Evolutionary conservation across 2,329 filamentous ascomycete species (phyloP).

Genomic region (Fusarium drepaniforme): DNA sequence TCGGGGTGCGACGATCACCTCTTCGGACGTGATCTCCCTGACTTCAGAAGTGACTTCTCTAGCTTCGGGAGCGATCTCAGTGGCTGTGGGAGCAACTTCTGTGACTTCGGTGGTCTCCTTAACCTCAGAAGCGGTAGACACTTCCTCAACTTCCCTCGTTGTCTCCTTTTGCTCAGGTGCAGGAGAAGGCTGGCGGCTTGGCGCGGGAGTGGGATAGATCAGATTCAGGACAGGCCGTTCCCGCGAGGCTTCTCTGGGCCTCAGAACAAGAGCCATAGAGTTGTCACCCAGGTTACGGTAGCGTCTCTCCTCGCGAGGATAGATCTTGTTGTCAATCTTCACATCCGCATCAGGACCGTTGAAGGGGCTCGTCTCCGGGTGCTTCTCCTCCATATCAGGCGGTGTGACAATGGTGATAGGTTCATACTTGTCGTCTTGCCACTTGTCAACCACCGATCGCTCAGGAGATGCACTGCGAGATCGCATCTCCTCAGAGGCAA

Average conservation of each 20-base stretch:
- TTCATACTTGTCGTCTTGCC: constrained; percentile 54
- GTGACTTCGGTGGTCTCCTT: not conserved
- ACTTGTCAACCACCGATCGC: constrained; percentile 68
- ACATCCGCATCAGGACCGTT: constrained; percentile 74
- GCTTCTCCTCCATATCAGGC: constrained; percentile 61
- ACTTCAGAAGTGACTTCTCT: not conserved
- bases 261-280: constrained; percentile 51
- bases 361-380: constrained; percentile 62
- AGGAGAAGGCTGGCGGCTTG: constrained; percentile 59
- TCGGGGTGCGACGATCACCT: constrained; percentile 54
- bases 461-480: constrained; percentile 65
- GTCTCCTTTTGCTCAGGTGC: constrained; percentile 39
- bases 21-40: constrained; percentile 38
- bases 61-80: not conserved
- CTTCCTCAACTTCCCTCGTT: constrained; percentile 28
- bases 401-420: constrained; percentile 66
- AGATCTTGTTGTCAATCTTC: constrained; percentile 69
- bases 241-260: constrained; percentile 64
- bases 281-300: constrained; percentile 47
- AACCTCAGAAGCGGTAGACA: constrained; percentile 30
- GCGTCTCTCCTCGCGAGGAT: constrained; percentile 62
- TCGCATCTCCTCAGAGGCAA: constrained; percentile 65
- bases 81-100: not conserved
- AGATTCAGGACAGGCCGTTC: constrained; percentile 71
- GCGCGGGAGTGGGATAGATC: constrained; percentile 69